Base-by-base conservation (phyloP, 192 early-diverging fungal species). In the Coemansia erecta region DNA sequence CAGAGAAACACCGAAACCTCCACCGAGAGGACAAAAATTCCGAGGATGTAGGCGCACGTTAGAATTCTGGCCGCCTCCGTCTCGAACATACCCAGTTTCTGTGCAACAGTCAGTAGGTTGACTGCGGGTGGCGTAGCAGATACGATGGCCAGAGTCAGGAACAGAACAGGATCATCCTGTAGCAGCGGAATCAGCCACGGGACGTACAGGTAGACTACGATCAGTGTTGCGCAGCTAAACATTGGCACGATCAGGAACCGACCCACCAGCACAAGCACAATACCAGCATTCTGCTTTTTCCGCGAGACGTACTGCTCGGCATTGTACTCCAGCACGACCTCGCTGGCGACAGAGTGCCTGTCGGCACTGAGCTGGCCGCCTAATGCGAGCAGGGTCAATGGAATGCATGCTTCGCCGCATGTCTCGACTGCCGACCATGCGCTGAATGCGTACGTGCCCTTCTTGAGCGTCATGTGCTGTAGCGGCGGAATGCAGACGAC, bases 391-490 rank as follows among this genome's bases (percentile, higher is more conserved):
- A 92, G 64, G 23, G 88, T 89, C 35, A 88, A 58, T 0, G 90
- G 90, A 11, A 92, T 84, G 18, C 87, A 86, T 3, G 86, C 87
- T 12, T 82, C 72, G 11, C 90, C 89, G 58, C 88, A 86, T 6
- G 57, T 73, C 13, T 87, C 85, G 17, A 92, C 68, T 15, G 85
- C 83, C 26, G 43, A 26, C 66, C 67, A 69, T 40, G 70, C 23
- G 23, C 58, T 58, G 43, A 60, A 44, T 11, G 61, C 46, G 53
- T 67, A 67, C 18, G 70, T 58, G 24, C 64, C 64, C 44, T 66
- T 52, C 24, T 23, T 18, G 23, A 67, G 52, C 39, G 67, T 12
- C 14, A 45, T 56, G 11, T 40, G 33, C 39, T 67, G 71, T 8
- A 67, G 21, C 33, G 60, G 60, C 45, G 64, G 60, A 3, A 53